A percentile compares a stretch with the other conserved stretches of the same genome.
Conservation (phyloP, 2,329 filamentous ascomycete genomes). For the Aureobasidium sp. region DNA sequence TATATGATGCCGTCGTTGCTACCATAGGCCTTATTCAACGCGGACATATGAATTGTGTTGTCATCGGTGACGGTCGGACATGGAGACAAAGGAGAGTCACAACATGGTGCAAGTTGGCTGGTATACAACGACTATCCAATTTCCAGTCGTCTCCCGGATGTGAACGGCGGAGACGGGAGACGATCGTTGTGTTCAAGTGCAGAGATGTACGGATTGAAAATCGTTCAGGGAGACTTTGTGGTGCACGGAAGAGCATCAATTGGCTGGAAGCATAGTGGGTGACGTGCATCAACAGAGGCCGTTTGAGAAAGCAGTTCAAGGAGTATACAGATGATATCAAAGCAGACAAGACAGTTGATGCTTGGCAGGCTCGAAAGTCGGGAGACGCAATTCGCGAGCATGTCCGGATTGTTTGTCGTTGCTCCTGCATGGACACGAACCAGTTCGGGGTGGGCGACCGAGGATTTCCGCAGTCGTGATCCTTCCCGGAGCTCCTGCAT, state of each 20-base stretch:
- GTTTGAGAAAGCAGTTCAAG: too few relatives aligned
- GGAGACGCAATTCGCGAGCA: neutral
- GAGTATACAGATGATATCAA: neutral
- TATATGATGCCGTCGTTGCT: neutral
- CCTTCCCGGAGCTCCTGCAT: neutral
- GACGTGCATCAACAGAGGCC: neutral
- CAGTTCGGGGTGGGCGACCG: neutral
- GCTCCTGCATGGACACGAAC: constrained; percentile 8
- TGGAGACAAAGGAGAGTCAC: neutral
- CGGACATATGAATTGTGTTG: neutral
- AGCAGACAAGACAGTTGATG: neutral
- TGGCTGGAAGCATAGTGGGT: neutral
- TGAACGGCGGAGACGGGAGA: neutral
- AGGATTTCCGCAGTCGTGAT: neutral
- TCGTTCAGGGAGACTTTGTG: neutral
- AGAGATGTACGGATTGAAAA: neutral
- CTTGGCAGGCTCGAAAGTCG: neutral
- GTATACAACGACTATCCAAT: neutral
- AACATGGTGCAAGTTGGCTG: neutral
- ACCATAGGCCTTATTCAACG: neutral
- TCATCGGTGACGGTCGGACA: neutral
- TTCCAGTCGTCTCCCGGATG: neutral
- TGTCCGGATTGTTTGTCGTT: neutral
- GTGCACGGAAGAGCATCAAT: neutral
- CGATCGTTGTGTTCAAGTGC: neutral